Base-by-base conservation (phyloP, 176 grass and related monocot species). In the Musa schizocarpa region DNA sequence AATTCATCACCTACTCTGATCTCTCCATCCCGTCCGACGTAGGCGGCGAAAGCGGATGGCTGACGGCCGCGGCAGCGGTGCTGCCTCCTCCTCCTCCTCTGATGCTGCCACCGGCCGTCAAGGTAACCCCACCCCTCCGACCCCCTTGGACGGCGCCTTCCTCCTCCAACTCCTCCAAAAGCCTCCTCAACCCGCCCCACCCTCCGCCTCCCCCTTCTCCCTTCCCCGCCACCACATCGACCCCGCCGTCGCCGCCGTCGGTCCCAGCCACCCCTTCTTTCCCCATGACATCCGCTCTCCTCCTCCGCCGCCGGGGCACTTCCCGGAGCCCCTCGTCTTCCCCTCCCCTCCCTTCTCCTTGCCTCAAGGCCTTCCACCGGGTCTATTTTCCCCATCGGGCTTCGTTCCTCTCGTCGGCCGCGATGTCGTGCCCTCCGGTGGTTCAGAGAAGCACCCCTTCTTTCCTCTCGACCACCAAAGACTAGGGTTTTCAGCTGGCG, bases 151-250 rank as follows among this genome's bases (percentile, higher is more conserved):
- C 17, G 90, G 90, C 9, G 83, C 78, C 50, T 76, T 87, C 82
- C 90, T 92, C 34, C 86, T 92, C 52, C 86, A 78, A 23, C 82
- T 89, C 63, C 86, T 92, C 56, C 86, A 89, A 59, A 92, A 92
- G 63, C 73, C 89, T 53, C 68, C 84, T 14, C 78, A 83, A 25
- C 54, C 68, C 17, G 69, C 6, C 19, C 58, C 78, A 73, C 74
- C 43, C 29, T 58, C 54, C 59, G 22, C 8, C 63, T 49, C 78
- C 13, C 1, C 67, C 72, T 23, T n/a, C 19, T 63, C 71, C 22
- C 43, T 74, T 54, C 62, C 71, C 52, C 75, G 65, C 57, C 72
- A 76, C 68, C 57, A 85, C 55, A 66, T 77, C 53, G 84, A 86
- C 76, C 84, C 79, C 24, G 81, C 90, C 73, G 86, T 92, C 24